Percentiles rank a stretch among this genome's conserved stretches.
These are phyloP conservation scores for Collybiopsis confluens DNA, from an alignment of 768 basidiomycete genomes.

Conservation along the genomic window DNA sequence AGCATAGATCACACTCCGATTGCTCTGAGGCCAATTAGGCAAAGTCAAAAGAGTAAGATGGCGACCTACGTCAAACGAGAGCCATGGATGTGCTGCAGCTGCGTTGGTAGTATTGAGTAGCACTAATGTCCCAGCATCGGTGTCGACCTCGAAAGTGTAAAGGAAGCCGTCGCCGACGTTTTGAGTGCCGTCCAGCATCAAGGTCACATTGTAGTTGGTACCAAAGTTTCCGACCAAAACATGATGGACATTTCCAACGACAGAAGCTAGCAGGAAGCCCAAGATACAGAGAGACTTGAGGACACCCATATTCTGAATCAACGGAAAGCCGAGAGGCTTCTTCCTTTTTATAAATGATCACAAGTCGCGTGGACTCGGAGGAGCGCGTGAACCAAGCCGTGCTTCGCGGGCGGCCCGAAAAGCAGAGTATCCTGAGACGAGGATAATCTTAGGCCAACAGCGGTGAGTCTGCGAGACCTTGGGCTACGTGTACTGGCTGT, in stretches of 20 bases:
- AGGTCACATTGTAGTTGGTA: conserved; percentile 16
- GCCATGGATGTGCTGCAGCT: conserved; percentile 18
- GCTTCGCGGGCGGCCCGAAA: no score
- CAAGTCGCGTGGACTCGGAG: background rate
- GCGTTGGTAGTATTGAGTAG: conserved; percentile 14
- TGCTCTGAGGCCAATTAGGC: conserved; percentile 8
- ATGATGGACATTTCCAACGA: conserved; percentile 10
- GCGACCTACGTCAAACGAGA: conserved; percentile 15
- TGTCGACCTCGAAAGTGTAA: conserved; percentile 15
- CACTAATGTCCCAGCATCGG: conserved; percentile 10
- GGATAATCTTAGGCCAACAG: no score
- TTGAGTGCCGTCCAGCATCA: conserved; percentile 18
- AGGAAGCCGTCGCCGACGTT: conserved; percentile 16
- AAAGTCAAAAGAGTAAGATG: background rate
- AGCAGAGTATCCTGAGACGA: background rate
- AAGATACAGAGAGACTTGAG: background rate
- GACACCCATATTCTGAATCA: background rate
- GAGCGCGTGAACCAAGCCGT: no score
- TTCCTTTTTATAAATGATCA: conserved; percentile 1
- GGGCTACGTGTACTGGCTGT: no score
- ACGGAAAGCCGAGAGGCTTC: background rate
- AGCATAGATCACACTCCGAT: conserved; percentile 15
- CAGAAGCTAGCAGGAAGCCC: background rate
- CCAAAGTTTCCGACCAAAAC: conserved; percentile 19
- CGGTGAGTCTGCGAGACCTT: no score